Evolutionary conservation across 495 filamentous ascomycete species (phyloP).

Genomic region (Lophiotrema nucula): DNA sequence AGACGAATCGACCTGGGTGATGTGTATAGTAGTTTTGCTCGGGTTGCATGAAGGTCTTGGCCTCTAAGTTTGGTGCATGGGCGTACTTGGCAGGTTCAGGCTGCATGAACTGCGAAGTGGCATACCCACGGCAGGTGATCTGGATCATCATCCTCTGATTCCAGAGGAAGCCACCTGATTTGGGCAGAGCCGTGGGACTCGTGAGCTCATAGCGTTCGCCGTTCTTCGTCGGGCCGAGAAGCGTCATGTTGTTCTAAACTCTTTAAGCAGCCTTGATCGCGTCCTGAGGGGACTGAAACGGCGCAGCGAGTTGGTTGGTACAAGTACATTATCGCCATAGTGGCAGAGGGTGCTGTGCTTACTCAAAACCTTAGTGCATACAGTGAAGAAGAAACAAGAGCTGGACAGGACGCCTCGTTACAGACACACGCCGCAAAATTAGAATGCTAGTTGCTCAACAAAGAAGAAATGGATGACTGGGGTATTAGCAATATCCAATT

Average conservation of each 20-base stretch:
- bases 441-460: neutral
- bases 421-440: neutral
- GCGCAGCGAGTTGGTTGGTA: conserved; percentile 17
- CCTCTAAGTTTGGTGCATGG: conserved; percentile 56
- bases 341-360: conserved; percentile 26
- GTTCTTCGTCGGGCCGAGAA: conserved; percentile 48
- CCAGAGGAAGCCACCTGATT: conserved; percentile 58
- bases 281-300: conserved; percentile 6
- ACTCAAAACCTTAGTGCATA: conserved; percentile 11
- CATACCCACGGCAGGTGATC: conserved; percentile 56
- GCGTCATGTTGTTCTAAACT: conserved; percentile 4
- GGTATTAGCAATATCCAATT: neutral
- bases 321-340: conserved; percentile 12
- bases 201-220: conserved; percentile 56
- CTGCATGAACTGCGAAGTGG: conserved; percentile 60
- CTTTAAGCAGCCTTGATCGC: neutral
- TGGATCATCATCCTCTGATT: conserved; percentile 63
- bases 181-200: conserved; percentile 56
- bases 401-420: neutral
- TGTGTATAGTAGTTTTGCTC: conserved; percentile 60
- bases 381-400: neutral
- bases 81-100: conserved; percentile 59
- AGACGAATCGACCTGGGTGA: conserved; percentile 59
- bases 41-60: conserved; percentile 60
- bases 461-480: neutral